Evolutionary conservation across 768 basidiomycete species (phyloP).

Genomic region (Suillus subluteus): DNA sequence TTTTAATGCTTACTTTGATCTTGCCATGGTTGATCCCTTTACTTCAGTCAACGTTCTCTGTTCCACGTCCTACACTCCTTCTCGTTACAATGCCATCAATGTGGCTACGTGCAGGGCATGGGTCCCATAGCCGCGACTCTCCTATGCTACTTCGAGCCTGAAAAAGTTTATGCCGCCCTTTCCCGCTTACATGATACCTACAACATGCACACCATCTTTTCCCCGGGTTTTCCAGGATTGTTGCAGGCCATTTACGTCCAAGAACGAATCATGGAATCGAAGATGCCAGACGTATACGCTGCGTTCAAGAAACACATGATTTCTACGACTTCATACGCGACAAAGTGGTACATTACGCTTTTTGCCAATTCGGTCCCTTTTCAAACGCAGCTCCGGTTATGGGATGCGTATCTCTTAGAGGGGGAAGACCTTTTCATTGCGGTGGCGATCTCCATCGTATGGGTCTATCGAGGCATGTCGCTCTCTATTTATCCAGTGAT

Average conservation of each 20-base stretch:
- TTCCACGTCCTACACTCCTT: conserved; percentile 95
- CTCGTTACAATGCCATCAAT: conserved; percentile 79
- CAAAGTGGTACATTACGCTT: conserved; percentile 99
- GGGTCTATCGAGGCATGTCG: conserved; percentile 81
- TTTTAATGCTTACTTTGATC: conserved; percentile 20
- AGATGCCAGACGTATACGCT: conserved; percentile 88
- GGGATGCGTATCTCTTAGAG: conserved; percentile 93
- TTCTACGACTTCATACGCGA: conserved; percentile 92
- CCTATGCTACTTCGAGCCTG: conserved; percentile 91
- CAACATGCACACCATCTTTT: conserved; percentile 85
- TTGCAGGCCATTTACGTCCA: conserved; percentile 96
- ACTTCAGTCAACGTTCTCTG: conserved; percentile 81
- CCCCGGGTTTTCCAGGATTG: conserved; percentile 93
- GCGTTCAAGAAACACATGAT: conserved; percentile 90
- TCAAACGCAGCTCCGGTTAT: conserved; percentile 90
- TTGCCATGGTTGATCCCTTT: conserved; percentile 6
- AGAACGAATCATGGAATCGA: conserved; percentile 81
- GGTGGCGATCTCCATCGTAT: conserved; percentile 85
- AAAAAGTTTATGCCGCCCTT: conserved; percentile 82
- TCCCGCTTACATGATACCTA: conserved; percentile 91
- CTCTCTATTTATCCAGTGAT: neutral
- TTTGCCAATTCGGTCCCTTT: conserved; percentile 96
- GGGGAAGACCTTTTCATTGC: conserved; percentile 89
- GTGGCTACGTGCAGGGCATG: conserved; percentile 99
- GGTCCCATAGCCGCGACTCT: conserved; percentile 95